Evolutionary conservation across 2,329 filamentous ascomycete species (phyloP).

Genomic region (Cordyceps cicadae): DNA sequence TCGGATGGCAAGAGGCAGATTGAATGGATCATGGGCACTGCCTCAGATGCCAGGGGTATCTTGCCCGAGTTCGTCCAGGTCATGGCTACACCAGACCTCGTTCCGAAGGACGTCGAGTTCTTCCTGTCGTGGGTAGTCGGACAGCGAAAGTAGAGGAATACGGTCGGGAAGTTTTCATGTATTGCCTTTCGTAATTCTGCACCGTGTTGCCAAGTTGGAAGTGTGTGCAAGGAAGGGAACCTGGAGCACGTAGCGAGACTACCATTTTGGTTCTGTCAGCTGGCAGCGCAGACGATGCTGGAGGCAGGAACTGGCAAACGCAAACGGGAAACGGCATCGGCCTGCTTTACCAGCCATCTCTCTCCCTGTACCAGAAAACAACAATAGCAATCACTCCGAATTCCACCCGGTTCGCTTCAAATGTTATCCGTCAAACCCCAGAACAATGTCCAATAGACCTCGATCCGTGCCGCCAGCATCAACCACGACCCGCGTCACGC

Average conservation of each 20-base stretch:
- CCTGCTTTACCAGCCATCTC: neutral
- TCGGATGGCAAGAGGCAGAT: conserved; percentile 28
- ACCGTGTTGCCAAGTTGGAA: neutral
- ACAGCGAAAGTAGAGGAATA: conserved; percentile 29
- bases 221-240: neutral
- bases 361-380: neutral
- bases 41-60: conserved; percentile 59
- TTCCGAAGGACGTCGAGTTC: conserved; percentile 64
- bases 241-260: neutral
- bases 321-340: conserved; percentile 6
- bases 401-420: neutral
- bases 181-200: neutral
- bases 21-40: conserved; percentile 73
- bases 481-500: neutral
- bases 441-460: conserved; percentile 2
- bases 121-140: conserved; percentile 55
- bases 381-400: neutral
- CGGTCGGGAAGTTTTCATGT: neutral
- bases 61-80: conserved; percentile 61
- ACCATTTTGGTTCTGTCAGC: neutral
- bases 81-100: conserved; percentile 49
- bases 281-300: neutral
- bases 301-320: conserved; percentile 1
- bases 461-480: conserved; percentile 4
- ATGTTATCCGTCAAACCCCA: neutral